Conservation (phyloP, 257 asterid genomes). For the Nyctanthes arbortristis region DNA sequence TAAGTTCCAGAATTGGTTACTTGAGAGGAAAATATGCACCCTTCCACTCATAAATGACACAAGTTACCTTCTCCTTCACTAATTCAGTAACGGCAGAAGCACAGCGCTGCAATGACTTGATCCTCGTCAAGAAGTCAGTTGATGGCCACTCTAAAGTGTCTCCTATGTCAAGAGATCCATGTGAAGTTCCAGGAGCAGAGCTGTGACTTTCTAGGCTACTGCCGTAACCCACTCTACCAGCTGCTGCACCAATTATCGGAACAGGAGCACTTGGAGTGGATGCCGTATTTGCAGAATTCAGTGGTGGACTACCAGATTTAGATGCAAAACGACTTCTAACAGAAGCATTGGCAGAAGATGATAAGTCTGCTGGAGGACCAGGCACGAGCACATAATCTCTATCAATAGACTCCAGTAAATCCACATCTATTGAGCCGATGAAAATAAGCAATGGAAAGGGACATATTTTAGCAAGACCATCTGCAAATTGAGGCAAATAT, state of each 20-base stretch:
- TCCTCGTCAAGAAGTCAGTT: slow-evolving; percentile 65
- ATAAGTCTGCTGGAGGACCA: slow-evolving; percentile 62
- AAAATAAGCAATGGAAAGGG: slow-evolving; percentile 21
- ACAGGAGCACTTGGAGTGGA: slow-evolving; percentile 55
- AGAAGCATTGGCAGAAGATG: slow-evolving; percentile 56
- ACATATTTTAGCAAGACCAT: slow-evolving; percentile 16
- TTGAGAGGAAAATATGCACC: no score
- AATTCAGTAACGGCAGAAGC: slow-evolving; percentile 71
- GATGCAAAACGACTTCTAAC: slow-evolving; percentile 46
- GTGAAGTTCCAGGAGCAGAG: slow-evolving; percentile 69
- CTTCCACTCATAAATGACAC: not conserved
- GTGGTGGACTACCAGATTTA: slow-evolving; percentile 51
- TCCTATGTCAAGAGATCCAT: slow-evolving; percentile 47
- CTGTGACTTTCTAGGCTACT: slow-evolving; percentile 51
- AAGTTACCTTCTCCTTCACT: slow-evolving; percentile 70
- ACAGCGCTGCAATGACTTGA: slow-evolving; percentile 62
- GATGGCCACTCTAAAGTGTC: slow-evolving; percentile 61
- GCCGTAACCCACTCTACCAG: slow-evolving; percentile 39
- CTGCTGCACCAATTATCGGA: slow-evolving; percentile 48
- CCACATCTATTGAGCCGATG: slow-evolving; percentile 47
- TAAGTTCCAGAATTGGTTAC: no score
- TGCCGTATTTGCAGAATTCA: slow-evolving; percentile 34
- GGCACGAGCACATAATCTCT: slow-evolving; percentile 84
- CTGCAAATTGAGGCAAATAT: slow-evolving; percentile 11
- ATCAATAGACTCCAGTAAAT: slow-evolving; percentile 69